These are phyloP conservation scores for Colletotrichum musae DNA, from an alignment of 2,329 filamentous ascomycete genomes.

Conservation along the genomic window DNA sequence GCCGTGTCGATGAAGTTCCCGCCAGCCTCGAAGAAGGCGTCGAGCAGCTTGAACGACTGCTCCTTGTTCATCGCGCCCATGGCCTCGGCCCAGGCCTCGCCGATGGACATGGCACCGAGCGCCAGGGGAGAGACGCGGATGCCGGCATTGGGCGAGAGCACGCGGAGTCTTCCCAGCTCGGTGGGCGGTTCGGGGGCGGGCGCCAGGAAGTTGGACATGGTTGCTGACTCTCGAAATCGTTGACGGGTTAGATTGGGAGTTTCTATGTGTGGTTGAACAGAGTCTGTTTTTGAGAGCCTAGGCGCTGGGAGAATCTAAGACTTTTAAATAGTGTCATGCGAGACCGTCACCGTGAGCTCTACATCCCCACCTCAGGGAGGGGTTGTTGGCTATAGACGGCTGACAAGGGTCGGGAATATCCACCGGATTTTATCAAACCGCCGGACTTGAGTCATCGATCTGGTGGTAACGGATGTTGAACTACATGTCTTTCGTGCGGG, in stretches of 20 bases:
- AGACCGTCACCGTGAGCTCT: background rate
- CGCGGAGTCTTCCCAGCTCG: slow-evolving; percentile 65
- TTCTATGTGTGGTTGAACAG: background rate
- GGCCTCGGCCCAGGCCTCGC: slow-evolving; percentile 57
- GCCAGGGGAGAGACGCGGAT: slow-evolving; percentile 67
- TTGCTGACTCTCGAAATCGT: background rate
- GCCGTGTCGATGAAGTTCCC: slow-evolving; percentile 80
- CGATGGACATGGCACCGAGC: slow-evolving; percentile 69
- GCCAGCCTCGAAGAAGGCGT: slow-evolving; percentile 69
- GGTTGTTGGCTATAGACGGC: background rate
- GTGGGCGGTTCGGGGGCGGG: slow-evolving; percentile 58
- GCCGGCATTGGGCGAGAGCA: slow-evolving; percentile 64
- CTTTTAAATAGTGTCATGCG: background rate
- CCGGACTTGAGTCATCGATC: background rate
- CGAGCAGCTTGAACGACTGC: slow-evolving; percentile 68
- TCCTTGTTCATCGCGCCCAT: slow-evolving; percentile 71
- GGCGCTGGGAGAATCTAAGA: background rate
- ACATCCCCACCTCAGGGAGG: slow-evolving; percentile 3
- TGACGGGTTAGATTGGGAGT: too few species aligned
- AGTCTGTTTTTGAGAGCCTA: background rate
- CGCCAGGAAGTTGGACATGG: slow-evolving; percentile 34
- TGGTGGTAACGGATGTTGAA: background rate
- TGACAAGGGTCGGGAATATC: slow-evolving; percentile 20
- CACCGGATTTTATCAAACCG: slow-evolving; percentile 17
- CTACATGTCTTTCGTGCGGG: slow-evolving; percentile 5